Evolutionary conservation across 805 yeast genomes (phyloP).

Genomic region (Candida ficus): DNA sequence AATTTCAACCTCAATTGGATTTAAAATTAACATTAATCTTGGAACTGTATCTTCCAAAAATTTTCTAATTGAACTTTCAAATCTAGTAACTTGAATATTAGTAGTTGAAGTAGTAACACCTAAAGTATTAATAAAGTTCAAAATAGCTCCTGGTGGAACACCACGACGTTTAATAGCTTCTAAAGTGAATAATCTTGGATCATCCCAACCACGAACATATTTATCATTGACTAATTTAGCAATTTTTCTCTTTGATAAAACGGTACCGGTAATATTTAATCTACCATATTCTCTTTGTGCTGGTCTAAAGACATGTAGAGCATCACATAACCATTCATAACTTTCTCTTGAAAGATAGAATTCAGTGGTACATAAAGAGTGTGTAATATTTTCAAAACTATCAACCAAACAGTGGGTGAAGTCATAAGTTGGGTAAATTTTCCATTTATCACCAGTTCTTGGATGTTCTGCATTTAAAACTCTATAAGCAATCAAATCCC

Average conservation of each 20-base stretch:
- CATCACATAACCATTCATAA: slow-evolving; percentile 98
- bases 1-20: slow-evolving; percentile 78
- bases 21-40: slow-evolving; percentile 86
- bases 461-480: slow-evolving; percentile 90
- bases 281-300: slow-evolving; percentile 99
- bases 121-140: slow-evolving; percentile 86
- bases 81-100: slow-evolving; percentile 83
- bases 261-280: slow-evolving; percentile 89
- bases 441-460: slow-evolving; percentile 97
- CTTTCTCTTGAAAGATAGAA: slow-evolving; percentile 88
- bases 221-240: slow-evolving; percentile 82
- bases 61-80: slow-evolving; percentile 83
- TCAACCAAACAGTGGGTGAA: slow-evolving; percentile 99
- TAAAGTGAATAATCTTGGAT: slow-evolving; percentile 91
- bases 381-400: slow-evolving; percentile 93
- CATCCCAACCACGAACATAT: slow-evolving; percentile 95
- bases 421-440: slow-evolving; percentile 96
- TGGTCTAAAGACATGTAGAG: slow-evolving; percentile 90
- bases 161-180: slow-evolving; percentile 97
- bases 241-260: slow-evolving; percentile 92
- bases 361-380: slow-evolving; percentile 94
- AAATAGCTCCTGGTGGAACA: slow-evolving; percentile 96
- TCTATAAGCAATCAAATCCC: slow-evolving; percentile 98
- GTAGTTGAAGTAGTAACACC: slow-evolving; percentile 96
- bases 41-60: slow-evolving; percentile 90